Evolutionary conservation across 305 asterid genomes (phyloP).

Genomic region (Solanum hybrid): DNA sequence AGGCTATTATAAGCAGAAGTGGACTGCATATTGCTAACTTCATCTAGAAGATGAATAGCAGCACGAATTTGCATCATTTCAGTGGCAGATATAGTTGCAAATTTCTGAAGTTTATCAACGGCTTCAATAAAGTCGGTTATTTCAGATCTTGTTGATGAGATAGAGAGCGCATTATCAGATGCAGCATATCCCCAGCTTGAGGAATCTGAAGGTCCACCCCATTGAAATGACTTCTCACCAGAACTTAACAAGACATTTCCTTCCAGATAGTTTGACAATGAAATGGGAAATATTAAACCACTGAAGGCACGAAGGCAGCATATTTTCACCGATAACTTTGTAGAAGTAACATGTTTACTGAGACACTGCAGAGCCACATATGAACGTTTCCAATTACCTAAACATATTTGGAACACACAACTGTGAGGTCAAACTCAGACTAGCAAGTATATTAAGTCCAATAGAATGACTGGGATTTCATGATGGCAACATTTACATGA

Average conservation of each 20-base stretch:
- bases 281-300: slow-evolving; percentile 43
- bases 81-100: slow-evolving; percentile 31
- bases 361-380: slow-evolving; percentile 70
- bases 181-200: slow-evolving; percentile 35
- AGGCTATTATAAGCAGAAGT: slow-evolving; percentile 82
- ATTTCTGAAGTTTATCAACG: slow-evolving; percentile 43
- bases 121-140: slow-evolving; percentile 48
- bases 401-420: slow-evolving; percentile 14
- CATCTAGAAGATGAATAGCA: slow-evolving; percentile 64
- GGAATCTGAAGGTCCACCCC: slow-evolving; percentile 50
- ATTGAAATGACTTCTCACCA: slow-evolving; percentile 46
- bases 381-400: slow-evolving; percentile 91
- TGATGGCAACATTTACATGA: not conserved
- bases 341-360: slow-evolving; percentile 40
- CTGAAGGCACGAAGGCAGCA: slow-evolving; percentile 24
- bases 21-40: slow-evolving; percentile 48
- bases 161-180: slow-evolving; percentile 23
- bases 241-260: slow-evolving; percentile 45
- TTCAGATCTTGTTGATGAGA: slow-evolving; percentile 52
- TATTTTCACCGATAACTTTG: slow-evolving; percentile 22
- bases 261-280: slow-evolving; percentile 72
- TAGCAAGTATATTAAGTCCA: not conserved
- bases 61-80: slow-evolving; percentile 79
- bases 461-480: not conserved
- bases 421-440: not conserved